phyloP scores from a whole-genome alignment of 2,329 filamentous ascomycete genomes.

The Clonostachys rosea region DNA sequence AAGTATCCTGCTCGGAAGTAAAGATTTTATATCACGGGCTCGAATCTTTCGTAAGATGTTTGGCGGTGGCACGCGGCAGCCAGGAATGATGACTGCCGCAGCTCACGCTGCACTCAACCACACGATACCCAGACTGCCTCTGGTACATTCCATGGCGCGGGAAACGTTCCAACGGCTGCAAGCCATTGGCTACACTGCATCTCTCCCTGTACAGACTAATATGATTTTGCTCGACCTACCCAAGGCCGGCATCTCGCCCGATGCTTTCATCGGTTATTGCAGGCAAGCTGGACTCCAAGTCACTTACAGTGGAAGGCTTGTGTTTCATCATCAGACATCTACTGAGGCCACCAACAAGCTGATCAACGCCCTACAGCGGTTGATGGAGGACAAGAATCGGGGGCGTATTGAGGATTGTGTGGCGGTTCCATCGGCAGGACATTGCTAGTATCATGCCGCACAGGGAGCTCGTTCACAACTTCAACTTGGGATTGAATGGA shows the following conservation, averaged over 20 bases:
- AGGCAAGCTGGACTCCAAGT: background rate
- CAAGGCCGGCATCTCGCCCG: slow-evolving; percentile 40
- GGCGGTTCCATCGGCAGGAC: too few relatives aligned
- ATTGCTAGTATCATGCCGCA: too few relatives aligned
- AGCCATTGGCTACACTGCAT: slow-evolving; percentile 60
- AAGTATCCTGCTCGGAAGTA: slow-evolving; percentile 61
- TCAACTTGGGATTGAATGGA: too few relatives aligned
- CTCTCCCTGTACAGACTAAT: slow-evolving; percentile 74
- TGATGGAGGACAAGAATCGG: slow-evolving; percentile 4
- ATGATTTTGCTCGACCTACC: slow-evolving; percentile 83
- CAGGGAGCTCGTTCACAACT: too few relatives aligned
- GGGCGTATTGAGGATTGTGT: background rate
- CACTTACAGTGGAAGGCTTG: slow-evolving; percentile 1
- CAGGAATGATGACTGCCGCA: slow-evolving; percentile 69
- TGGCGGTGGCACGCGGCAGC: slow-evolving; percentile 70
- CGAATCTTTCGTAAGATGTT: slow-evolving; percentile 60
- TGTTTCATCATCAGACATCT: slow-evolving; percentile 4
- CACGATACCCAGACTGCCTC: slow-evolving; percentile 52
- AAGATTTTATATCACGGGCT: slow-evolving; percentile 26
- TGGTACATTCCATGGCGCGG: slow-evolving; percentile 59
- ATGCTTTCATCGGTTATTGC: slow-evolving; percentile 6
- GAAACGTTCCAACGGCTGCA: slow-evolving; percentile 13
- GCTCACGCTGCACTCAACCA: slow-evolving; percentile 62
- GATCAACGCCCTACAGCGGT: background rate
- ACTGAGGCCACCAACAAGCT: slow-evolving; percentile 1